Percentiles rank a stretch among this genome's conserved stretches.
Evolutionary conservation across 2,329 filamentous ascomycete genomes (phyloP).

Genomic region (Trichoderma breve): DNA sequence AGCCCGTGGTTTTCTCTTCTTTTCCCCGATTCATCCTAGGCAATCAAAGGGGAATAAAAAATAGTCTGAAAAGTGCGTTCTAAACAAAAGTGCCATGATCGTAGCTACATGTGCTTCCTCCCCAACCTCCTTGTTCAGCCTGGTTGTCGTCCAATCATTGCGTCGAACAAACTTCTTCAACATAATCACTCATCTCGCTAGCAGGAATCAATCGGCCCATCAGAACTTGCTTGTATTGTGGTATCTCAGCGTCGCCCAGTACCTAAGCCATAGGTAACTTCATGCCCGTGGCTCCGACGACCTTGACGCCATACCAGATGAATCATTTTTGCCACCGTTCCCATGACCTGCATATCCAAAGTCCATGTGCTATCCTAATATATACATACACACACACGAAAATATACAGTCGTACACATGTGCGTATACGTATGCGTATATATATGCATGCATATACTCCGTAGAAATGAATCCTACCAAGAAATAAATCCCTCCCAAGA

Average conservation of each 20-base stretch:
- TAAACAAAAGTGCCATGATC: constrained; percentile 2
- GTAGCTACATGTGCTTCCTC: neutral
- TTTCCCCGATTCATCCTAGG: neutral
- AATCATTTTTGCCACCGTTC: neutral
- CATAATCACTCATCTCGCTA: neutral
- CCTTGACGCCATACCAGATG: neutral
- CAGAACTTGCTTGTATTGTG: neutral
- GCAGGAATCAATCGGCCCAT: neutral
- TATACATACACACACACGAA: neutral
- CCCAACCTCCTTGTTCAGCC: neutral
- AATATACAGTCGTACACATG: neutral
- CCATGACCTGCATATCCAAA: neutral
- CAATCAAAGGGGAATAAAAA: neutral
- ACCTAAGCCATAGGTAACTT: constrained; percentile 19
- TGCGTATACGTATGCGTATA: neutral
- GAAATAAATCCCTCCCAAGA: neutral
- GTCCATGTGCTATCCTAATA: neutral
- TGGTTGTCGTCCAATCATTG: neutral
- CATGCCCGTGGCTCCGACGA: constrained; percentile 27
- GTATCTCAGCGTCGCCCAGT: constrained; percentile 21
- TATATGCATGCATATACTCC: neutral
- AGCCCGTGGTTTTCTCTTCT: neutral
- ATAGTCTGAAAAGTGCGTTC: neutral
- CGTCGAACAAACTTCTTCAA: neutral
- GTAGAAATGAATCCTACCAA: neutral